A percentile compares a stretch with the other conserved stretches of the same genome.
Conservation (phyloP, 2,329 filamentous ascomycete genomes). For the Aspergillus alliaceus region DNA sequence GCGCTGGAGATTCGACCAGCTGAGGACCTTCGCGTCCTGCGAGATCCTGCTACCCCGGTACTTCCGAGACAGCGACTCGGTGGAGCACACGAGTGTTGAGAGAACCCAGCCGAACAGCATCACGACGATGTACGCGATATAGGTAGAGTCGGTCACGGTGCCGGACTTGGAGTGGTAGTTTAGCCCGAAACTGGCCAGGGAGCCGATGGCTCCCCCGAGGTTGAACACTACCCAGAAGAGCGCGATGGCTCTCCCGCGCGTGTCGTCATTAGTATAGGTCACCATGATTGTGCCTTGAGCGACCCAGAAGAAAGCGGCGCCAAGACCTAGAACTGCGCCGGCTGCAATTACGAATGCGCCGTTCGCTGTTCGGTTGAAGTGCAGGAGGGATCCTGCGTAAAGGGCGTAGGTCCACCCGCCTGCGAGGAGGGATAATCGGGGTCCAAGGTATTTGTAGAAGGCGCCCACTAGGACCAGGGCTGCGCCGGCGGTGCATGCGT, state of each 20-base stretch:
- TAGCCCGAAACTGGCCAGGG: conserved; percentile 46
- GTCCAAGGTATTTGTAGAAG: conserved; percentile 45
- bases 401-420: conserved; percentile 50
- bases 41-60: conserved; percentile 78
- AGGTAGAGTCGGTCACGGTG: conserved; percentile 50
- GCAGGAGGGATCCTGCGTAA: conserved; percentile 46
- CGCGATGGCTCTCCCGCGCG: conserved; percentile 41
- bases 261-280: conserved; percentile 52
- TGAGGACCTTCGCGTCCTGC: conserved; percentile 73
- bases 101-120: conserved; percentile 68
- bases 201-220: conserved; percentile 46
- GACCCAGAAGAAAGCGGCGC: conserved; percentile 49
- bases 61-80: conserved; percentile 66
- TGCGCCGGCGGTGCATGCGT: conserved; percentile 51
- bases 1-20: conserved; percentile 73
- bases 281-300: conserved; percentile 53
- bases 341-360: conserved; percentile 47
- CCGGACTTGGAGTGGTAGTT: conserved; percentile 38
- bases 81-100: conserved; percentile 68
- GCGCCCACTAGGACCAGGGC: conserved; percentile 48
- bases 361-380: conserved; percentile 44
- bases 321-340: conserved; percentile 47
- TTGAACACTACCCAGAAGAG: conserved; percentile 51
- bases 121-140: conserved; percentile 53
- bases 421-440: conserved; percentile 44